Evolutionary conservation across 352 stramenopile species (phyloP).

Genomic region (Phytophthora lateralis): DNA sequence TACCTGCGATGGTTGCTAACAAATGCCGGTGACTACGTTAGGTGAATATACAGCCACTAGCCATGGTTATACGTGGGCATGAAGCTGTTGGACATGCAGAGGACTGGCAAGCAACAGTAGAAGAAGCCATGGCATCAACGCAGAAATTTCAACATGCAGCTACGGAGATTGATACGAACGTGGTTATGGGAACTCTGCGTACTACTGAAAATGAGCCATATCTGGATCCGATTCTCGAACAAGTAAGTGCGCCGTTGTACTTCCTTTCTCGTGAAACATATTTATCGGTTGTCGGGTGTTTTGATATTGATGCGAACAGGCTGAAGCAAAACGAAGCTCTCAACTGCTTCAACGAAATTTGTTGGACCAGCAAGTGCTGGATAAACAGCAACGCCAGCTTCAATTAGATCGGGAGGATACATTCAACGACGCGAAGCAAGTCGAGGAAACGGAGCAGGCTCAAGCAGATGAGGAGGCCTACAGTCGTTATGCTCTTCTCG

Average conservation of each 20-base stretch:
- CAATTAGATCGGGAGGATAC: conserved; percentile 12
- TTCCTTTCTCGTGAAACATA: not conserved
- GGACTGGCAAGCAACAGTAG: conserved; percentile 26
- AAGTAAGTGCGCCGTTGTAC: conserved; percentile 19
- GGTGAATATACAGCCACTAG: conserved; percentile 27
- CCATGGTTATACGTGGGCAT: conserved; percentile 12
- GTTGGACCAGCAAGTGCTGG: conserved; percentile 36
- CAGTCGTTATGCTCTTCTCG: conserved; percentile 14
- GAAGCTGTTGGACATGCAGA: conserved; percentile 26
- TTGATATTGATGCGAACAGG: conserved; percentile 13
- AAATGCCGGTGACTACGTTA: conserved; percentile 1
- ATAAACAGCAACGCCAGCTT: conserved; percentile 21
- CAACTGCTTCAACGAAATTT: conserved; percentile 29
- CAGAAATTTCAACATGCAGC: not conserved
- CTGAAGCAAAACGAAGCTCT: conserved; percentile 20
- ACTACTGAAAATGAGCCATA: not conserved
- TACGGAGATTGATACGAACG: conserved; percentile 1
- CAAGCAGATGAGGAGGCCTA: conserved; percentile 17
- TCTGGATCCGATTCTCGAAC: conserved; percentile 4
- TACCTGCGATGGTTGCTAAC: conserved; percentile 5
- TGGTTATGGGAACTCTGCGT: conserved; percentile 4
- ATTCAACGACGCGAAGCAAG: conserved; percentile 11
- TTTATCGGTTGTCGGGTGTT: conserved; percentile 5
- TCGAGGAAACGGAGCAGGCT: conserved; percentile 8
- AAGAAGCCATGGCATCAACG: conserved; percentile 1